Percentiles rank a stretch among this genome's conserved stretches.
Conservation (phyloP, 176 grass and related monocot species). For the Aechmea fasciata region DNA sequence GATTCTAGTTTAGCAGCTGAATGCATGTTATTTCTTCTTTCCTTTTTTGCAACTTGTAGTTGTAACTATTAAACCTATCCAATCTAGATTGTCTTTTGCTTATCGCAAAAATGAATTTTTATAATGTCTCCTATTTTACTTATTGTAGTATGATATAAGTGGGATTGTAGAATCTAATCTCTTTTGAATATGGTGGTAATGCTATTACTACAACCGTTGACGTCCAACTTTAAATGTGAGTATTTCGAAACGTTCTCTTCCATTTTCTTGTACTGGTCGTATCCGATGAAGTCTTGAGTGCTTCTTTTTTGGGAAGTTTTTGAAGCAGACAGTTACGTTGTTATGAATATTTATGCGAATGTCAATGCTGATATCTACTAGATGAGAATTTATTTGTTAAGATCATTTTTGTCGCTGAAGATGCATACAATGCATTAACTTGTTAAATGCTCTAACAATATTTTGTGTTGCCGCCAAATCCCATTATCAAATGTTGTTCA, state of each 20-base stretch:
- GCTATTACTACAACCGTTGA: not conserved
- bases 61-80: not conserved
- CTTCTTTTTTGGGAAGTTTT: no score
- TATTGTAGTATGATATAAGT: not conserved
- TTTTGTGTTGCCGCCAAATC: no score
- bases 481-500: no score
- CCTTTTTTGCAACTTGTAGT: not conserved
- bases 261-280: not conserved
- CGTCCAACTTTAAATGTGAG: not conserved
- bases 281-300: no score
- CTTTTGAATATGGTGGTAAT: not conserved
- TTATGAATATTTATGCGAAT: no score
- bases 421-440: no score
- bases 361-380: no score
- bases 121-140: not conserved
- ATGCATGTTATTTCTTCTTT: not conserved
- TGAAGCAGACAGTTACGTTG: no score
- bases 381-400: no score
- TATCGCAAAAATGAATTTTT: not conserved
- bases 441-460: no score
- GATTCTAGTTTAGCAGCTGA: not conserved
- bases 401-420: no score
- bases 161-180: not conserved
- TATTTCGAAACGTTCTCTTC: not conserved
- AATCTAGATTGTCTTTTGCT: not conserved